These are phyloP conservation scores for Tolypocladium amazonense DNA, from an alignment of 2,329 filamentous ascomycete genomes.

Conservation along the genomic window DNA sequence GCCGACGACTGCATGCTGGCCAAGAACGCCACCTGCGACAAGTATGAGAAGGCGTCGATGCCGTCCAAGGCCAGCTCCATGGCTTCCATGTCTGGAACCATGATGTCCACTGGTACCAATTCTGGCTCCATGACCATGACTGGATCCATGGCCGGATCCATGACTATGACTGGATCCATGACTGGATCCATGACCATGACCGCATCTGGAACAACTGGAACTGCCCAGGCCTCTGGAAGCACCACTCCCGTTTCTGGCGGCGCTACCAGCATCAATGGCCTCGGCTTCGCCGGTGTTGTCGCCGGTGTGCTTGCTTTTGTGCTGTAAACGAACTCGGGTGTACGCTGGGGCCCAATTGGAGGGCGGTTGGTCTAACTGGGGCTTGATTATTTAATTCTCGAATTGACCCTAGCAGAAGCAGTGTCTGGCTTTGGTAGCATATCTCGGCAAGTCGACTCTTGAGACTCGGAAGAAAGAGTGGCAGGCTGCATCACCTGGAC, in stretches of 20 bases:
- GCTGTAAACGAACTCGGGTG: slow-evolving; percentile 7
- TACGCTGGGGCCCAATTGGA: neutral
- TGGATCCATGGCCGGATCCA: slow-evolving; percentile 1
- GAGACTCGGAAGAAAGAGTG: neutral
- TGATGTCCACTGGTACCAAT: slow-evolving; percentile 4
- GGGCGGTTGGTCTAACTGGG: neutral
- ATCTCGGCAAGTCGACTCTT: neutral
- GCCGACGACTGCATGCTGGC: slow-evolving; percentile 35
- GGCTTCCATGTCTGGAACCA: slow-evolving; percentile 7
- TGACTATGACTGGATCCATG: neutral
- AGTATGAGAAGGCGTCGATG: slow-evolving; percentile 25
- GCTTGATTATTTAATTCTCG: neutral
- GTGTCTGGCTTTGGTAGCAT: no score
- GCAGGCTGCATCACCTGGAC: no score
- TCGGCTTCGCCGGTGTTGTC: slow-evolving; percentile 15
- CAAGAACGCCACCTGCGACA: slow-evolving; percentile 31
- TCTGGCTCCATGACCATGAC: neutral
- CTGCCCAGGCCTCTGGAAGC: neutral
- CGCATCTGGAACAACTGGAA: neutral
- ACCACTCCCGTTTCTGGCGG: slow-evolving; percentile 8
- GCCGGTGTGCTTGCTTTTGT: slow-evolving; percentile 17
- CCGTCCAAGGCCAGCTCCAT: slow-evolving; percentile 9
- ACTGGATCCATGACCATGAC: slow-evolving; percentile 1
- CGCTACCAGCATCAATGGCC: slow-evolving; percentile 13
- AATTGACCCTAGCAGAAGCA: no score